Conservation (phyloP, 116 monocot genomes). For the Cymodocea nodosa region DNA sequence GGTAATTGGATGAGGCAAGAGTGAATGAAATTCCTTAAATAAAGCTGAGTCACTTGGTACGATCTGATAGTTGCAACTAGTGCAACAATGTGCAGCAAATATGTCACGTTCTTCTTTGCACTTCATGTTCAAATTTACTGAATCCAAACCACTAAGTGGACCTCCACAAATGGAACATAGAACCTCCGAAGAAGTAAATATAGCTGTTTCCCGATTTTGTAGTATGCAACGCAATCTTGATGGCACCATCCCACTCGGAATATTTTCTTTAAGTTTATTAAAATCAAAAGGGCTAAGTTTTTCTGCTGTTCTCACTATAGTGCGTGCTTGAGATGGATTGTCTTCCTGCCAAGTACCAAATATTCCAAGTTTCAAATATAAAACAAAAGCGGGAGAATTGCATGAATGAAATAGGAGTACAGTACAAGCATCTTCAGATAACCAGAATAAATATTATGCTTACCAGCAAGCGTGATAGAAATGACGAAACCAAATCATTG, state of each 20-base stretch:
- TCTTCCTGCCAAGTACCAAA: conserved; percentile 56
- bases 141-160: conserved; percentile 53
- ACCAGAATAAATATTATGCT: not conserved
- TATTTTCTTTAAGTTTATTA: conserved; percentile 45
- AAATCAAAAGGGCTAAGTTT: conserved; percentile 83
- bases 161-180: conserved; percentile 79
- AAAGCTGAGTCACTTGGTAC: conserved; percentile 35
- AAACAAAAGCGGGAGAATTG: not conserved
- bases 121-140: conserved; percentile 14
- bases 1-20: conserved; percentile 46
- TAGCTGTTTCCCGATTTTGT: conserved; percentile 21
- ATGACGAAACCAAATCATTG: conserved; percentile 78
- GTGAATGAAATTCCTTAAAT: conserved; percentile 44
- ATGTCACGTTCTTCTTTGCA: conserved; percentile 16
- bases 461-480: conserved; percentile 68
- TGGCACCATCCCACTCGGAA: conserved; percentile 53
- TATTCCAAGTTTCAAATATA: not conserved
- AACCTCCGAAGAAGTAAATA: conserved; percentile 29
- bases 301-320: conserved; percentile 87
- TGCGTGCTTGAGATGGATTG: conserved; percentile 88
- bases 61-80: conserved; percentile 82
- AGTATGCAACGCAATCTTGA: conserved; percentile 68
- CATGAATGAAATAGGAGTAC: not conserved
- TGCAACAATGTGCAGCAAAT: conserved; percentile 58
- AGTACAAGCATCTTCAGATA: not conserved